Conservation (phyloP, 1,284 basidiomycete genomes). For the Exsudoporus floridanus region DNA sequence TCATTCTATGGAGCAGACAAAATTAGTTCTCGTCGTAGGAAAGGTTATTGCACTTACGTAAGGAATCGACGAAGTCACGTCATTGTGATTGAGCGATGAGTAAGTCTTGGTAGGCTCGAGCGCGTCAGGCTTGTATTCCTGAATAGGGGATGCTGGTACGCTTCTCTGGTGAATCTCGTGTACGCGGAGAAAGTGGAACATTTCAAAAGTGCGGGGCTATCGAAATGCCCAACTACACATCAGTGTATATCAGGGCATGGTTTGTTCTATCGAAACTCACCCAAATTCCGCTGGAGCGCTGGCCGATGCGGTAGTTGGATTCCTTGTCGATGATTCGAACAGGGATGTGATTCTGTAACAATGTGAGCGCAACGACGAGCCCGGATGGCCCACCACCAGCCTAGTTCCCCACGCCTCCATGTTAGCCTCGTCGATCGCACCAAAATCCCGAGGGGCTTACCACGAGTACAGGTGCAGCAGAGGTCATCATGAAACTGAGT, state of each 20-base stretch:
- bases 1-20: slow-evolving; percentile 6
- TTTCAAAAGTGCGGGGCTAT: slow-evolving; percentile 36
- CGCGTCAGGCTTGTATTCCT: slow-evolving; percentile 22
- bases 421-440: too few species aligned
- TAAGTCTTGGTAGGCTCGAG: slow-evolving; percentile 16
- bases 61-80: slow-evolving; percentile 29
- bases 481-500: slow-evolving; percentile 13
- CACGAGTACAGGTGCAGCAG: slow-evolving; percentile 22
- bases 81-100: neutral
- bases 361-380: slow-evolving; percentile 45
- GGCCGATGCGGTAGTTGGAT: slow-evolving; percentile 16
- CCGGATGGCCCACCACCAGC: slow-evolving; percentile 53
- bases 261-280: slow-evolving; percentile 13
- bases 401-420: slow-evolving; percentile 23
- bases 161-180: slow-evolving; percentile 19
- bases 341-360: slow-evolving; percentile 39
- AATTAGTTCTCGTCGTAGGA: neutral
- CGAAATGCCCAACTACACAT: neutral
- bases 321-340: slow-evolving; percentile 31
- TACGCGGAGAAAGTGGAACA: slow-evolving; percentile 29
- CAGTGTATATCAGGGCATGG: neutral
- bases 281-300: slow-evolving; percentile 31
- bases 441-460: slow-evolving; percentile 5
- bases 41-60: slow-evolving; percentile 6
- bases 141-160: neutral